Evolutionary conservation across 2,329 filamentous ascomycete species (phyloP).

Genomic region (Fusarium incarnatum): DNA sequence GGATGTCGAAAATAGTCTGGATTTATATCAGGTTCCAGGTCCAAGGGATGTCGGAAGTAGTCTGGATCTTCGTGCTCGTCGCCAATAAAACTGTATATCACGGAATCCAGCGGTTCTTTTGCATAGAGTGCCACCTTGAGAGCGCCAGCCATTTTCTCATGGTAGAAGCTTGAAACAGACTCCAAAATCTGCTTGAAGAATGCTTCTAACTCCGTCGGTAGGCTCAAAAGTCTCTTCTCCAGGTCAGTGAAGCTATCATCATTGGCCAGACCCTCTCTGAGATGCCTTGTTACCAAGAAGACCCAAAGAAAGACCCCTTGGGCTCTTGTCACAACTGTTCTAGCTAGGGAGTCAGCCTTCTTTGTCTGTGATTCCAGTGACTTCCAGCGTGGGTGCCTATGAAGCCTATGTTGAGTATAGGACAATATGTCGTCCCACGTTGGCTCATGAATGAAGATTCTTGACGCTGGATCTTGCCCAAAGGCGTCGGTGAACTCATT

Average conservation of each 20-base stretch:
- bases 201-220: background rate
- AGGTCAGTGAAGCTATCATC: background rate
- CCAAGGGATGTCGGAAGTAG: background rate
- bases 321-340: background rate
- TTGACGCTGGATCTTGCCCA: background rate
- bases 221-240: background rate
- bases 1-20: too few species aligned
- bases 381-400: background rate
- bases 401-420: background rate
- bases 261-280: background rate
- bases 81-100: background rate
- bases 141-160: background rate
- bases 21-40: too few species aligned
- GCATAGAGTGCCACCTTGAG: background rate
- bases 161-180: background rate
- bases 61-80: background rate
- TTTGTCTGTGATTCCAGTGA: background rate
- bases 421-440: background rate
- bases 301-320: background rate
- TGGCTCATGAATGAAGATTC: background rate
- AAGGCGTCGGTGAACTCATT: background rate
- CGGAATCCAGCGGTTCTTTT: background rate
- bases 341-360: background rate
- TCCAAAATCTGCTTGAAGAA: background rate
- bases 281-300: background rate